These are phyloP conservation scores for Pachysandra terminalis DNA, from an alignment of 164 flowering plant species.

Conservation along the genomic window DNA sequence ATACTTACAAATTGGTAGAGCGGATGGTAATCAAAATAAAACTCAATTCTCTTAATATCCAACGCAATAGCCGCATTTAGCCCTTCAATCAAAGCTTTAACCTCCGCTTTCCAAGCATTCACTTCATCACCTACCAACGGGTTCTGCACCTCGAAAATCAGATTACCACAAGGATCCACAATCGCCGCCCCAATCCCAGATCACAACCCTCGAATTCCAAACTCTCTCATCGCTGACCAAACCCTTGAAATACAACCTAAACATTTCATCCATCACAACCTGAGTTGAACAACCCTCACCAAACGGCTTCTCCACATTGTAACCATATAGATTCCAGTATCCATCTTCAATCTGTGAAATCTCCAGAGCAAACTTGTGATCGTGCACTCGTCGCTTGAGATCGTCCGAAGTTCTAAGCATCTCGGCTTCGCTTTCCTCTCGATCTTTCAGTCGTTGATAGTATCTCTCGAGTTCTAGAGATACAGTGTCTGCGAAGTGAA, in stretches of 20 bases:
- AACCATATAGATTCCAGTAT: slow-evolving; percentile 48
- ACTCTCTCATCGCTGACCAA: slow-evolving; percentile 46
- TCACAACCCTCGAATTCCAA: slow-evolving; percentile 8
- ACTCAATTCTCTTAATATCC: slow-evolving; percentile 41
- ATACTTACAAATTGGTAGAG: slow-evolving; percentile 57
- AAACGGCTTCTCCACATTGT: slow-evolving; percentile 42
- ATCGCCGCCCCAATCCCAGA: slow-evolving; percentile 56
- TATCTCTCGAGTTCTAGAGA: slow-evolving; percentile 30
- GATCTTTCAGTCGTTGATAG: slow-evolving; percentile 36
- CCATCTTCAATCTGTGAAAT: slow-evolving; percentile 37
- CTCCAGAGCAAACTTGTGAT: slow-evolving; percentile 42
- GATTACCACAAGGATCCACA: slow-evolving; percentile 46
- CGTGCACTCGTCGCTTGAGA: slow-evolving; percentile 48
- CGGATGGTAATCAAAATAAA: slow-evolving; percentile 41
- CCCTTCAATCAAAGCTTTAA: slow-evolving; percentile 65
- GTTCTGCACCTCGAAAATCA: slow-evolving; percentile 49
- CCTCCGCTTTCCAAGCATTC: slow-evolving; percentile 32
- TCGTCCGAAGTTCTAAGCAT: slow-evolving; percentile 27
- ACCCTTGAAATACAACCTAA: slow-evolving; percentile 68
- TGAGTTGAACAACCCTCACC: slow-evolving; percentile 30
- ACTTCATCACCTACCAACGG: slow-evolving; percentile 32
- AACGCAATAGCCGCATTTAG: slow-evolving; percentile 48
- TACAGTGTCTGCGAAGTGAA: slow-evolving; percentile 18
- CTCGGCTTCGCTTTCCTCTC: slow-evolving; percentile 26
- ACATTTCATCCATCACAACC: slow-evolving; percentile 1